Conservation (phyloP, 1,284 basidiomycete species). For the Apiotrichum veenhuisii region DNA sequence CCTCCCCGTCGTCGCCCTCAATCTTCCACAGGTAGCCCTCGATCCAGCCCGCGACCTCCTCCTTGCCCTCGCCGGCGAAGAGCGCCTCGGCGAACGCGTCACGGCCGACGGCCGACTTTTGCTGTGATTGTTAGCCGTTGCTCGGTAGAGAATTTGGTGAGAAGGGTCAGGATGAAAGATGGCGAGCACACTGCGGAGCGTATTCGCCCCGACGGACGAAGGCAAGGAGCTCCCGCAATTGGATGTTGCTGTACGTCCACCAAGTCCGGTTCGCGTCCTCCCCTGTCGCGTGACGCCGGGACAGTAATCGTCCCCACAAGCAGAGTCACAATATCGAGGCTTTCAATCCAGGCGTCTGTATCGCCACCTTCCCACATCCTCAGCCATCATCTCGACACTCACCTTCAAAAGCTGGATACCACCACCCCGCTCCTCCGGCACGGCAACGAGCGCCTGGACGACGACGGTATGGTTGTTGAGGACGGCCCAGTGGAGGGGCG, state of each 20-base stretch:
- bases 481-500: conserved; percentile 82
- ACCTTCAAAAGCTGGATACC: conserved; percentile 46
- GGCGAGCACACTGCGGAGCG: no score
- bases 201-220: no score
- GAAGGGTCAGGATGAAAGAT: background rate
- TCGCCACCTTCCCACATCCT: no score
- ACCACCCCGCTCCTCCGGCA: conserved; percentile 45
- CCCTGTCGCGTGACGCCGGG: no score
- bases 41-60: conserved; percentile 50
- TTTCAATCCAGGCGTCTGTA: no score
- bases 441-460: conserved; percentile 62
- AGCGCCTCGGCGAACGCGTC: conserved; percentile 47
- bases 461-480: conserved; percentile 69
- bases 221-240: no score
- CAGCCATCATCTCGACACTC: conserved; percentile 18
- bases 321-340: no score
- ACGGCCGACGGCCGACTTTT: conserved; percentile 42
- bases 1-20: conserved; percentile 37
- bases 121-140: conserved; percentile 25
- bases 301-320: no score
- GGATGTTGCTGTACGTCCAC: no score
- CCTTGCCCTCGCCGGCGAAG: conserved; percentile 49
- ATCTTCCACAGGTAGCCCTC: conserved; percentile 45
- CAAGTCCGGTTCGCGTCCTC: no score
- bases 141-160: background rate